Evolutionary conservation across 352 stramenopile genomes (phyloP).

Genomic region (Blastocystis sp.): DNA sequence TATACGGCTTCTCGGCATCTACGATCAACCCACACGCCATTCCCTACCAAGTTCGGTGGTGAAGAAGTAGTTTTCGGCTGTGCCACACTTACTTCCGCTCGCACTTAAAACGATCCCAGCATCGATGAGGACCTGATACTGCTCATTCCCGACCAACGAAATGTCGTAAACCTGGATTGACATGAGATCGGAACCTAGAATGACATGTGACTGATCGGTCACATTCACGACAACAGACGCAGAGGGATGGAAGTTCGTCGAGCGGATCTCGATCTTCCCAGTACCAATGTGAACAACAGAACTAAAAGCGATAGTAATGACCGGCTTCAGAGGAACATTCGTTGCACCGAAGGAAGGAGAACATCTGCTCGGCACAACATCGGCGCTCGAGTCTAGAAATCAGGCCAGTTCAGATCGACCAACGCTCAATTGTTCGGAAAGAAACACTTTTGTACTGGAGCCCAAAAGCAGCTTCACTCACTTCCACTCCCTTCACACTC

Average conservation of each 20-base stretch:
- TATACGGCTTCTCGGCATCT: slow-evolving; percentile 44
- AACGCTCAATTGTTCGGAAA: neutral
- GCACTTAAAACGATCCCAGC: neutral
- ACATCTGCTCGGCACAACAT: neutral
- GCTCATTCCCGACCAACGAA: neutral
- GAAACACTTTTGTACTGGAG: slow-evolving; percentile 28
- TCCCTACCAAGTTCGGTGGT: neutral
- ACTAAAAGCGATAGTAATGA: slow-evolving; percentile 23
- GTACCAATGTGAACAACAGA: neutral
- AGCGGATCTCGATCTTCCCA: slow-evolving; percentile 1
- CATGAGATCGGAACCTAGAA: neutral
- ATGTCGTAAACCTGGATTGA: neutral
- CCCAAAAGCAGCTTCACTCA: slow-evolving; percentile 7
- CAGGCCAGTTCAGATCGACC: neutral
- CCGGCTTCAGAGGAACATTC: neutral
- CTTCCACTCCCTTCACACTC: neutral
- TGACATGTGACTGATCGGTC: neutral
- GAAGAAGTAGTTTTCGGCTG: neutral
- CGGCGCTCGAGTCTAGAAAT: neutral
- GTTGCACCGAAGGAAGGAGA: neutral
- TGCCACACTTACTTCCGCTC: slow-evolving; percentile 36
- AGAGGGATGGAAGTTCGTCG: neutral
- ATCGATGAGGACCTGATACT: slow-evolving; percentile 11
- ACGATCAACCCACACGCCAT: neutral
- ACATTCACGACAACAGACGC: neutral